A percentile compares a stretch with the other conserved stretches of the same genome.
Evolutionary conservation across 148 eudicot genomes (phyloP).

Genomic region (Fagopyrum homotropicum): DNA sequence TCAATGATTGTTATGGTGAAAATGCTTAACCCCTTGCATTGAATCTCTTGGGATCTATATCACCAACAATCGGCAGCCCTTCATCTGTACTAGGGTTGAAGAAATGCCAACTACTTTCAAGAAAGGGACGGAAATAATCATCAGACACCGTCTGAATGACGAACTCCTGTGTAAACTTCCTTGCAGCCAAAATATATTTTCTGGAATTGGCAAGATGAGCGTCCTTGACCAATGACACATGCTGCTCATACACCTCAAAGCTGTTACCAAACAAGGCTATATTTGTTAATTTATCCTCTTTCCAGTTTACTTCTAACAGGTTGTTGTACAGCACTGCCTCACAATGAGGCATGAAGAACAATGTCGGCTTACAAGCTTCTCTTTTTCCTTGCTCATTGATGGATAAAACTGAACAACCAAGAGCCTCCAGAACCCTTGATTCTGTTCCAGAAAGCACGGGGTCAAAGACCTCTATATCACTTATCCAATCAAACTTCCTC

Average conservation of each 20-base stretch:
- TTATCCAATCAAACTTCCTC: conserved; percentile 57
- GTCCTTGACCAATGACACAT: conserved; percentile 31
- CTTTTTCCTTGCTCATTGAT: conserved; percentile 69
- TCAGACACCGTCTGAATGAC: conserved; percentile 34
- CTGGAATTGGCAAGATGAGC: conserved; percentile 28
- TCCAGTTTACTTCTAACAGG: conserved; percentile 66
- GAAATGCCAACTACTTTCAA: conserved; percentile 74
- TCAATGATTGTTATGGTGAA: not conserved
- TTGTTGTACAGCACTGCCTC: conserved; percentile 77
- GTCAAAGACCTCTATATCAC: conserved; percentile 69
- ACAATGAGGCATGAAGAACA: conserved; percentile 90
- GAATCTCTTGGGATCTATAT: not conserved
- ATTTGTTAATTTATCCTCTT: conserved; percentile 29
- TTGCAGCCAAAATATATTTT: conserved; percentile 45
- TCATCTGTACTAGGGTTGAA: conserved; percentile 36
- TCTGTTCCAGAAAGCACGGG: conserved; percentile 69
- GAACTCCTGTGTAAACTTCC: conserved; percentile 43
- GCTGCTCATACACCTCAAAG: conserved; percentile 49
- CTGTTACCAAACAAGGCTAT: conserved; percentile 64
- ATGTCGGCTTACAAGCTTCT: conserved; percentile 40
- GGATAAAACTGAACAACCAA: conserved; percentile 57
- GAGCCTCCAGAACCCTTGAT: conserved; percentile 43
- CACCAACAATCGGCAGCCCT: conserved; percentile 24
- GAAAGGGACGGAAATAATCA: conserved; percentile 59
- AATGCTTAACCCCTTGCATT: not conserved